Evolutionary conservation across 768 basidiomycete species (phyloP), one percentile per base, ranked within the genome.

Genomic region (Panaeolus cyanescens): DNA sequence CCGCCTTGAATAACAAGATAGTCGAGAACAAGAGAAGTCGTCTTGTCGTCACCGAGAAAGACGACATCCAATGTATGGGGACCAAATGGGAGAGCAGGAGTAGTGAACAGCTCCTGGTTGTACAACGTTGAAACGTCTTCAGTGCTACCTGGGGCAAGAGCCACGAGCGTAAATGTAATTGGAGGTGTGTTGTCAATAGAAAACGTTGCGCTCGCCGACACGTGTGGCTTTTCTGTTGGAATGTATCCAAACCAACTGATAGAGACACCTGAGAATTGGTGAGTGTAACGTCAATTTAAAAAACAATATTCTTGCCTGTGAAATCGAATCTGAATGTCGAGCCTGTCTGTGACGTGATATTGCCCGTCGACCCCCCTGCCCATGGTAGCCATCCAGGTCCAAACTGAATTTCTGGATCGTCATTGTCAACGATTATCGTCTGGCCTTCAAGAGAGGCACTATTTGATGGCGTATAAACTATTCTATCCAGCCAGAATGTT

Each of bases 61-160:
- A 62, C 63, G 6, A 73, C 71, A 10, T 65, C 65, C 6, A 74
- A 37, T 15, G 54, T 68, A 56, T 74, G 73, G 5, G 60, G 22
- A 2, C 66, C 68, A 4, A 58, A 6, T 20, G 64, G 56, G 15
- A 69, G 67, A 1, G 59, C 58, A 9, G 63, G 34, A 2, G 68
- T 69, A 32, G 62, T 50, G 42, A 74, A 71, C 10, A 72, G 56
- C 10, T 63, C 55, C 39, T 64, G 60, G 20, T 74, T 73, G 53
- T 66, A 73, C 9, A 12, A 0, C 6, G 70, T 64, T 5, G n/a
- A n/a, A n/a, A 42, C 42, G 45, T 59, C 54, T 12, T 42, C n/a
- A n/a, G n/a, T n/a, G n/a, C n/a, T 39, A 2, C 28, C 55, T 20
- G 39, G 32, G 2, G 67, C 28, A 13, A 68, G 62, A 3, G 68